Base-by-base conservation (phyloP, 257 asterid species). In the Cinchona pubescens region DNA sequence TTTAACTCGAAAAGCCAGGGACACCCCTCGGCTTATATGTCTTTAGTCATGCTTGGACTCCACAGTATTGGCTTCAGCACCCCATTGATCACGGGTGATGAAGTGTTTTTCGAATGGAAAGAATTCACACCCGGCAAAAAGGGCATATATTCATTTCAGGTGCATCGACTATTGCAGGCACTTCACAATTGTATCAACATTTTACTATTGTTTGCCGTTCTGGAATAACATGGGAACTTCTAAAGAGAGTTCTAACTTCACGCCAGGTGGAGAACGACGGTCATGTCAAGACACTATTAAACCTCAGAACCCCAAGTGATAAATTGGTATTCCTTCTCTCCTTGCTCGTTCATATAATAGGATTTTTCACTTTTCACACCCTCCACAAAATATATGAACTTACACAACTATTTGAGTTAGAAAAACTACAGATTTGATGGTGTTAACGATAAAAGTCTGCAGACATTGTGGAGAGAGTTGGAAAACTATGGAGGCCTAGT, bases 31-130 rank as follows among this genome's bases (percentile, higher is more conserved):
- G 73, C 58, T 3, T 68, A 68, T 67, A 67, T 75, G 11, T 55
- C 79, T 38, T 56, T 67, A 48, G 74, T 75, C 46, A 76, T 76
- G 79, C 74, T 76, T 42, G 79, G 69, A 29, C 19, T 76, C 35
- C 79, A 38, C 11, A 43, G 37, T 37, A 51, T 76, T 48, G 67
- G 69, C 51, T 76, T 76, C 49, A 67, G 72, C 60, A 67, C 56
- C 42, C 68, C 79, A 38, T 40, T 67, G 30, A 42, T 55, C 55
- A 53, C 45, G 27, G 48, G 35, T 12, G 42, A 29, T 21, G 45
- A 67, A 67, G 60, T 71, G 40, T 67, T 76, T 27, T 53, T 67
- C 46, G 55, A n/a, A 66, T 51, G 79, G 67, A 75, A 75, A 69
- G 73, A 66, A 66, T 75, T 53, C 49, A 25, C 73, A 51, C 64